Conservation (phyloP, 2,329 filamentous ascomycete species). For the Drechslerella coelobrocha region DNA sequence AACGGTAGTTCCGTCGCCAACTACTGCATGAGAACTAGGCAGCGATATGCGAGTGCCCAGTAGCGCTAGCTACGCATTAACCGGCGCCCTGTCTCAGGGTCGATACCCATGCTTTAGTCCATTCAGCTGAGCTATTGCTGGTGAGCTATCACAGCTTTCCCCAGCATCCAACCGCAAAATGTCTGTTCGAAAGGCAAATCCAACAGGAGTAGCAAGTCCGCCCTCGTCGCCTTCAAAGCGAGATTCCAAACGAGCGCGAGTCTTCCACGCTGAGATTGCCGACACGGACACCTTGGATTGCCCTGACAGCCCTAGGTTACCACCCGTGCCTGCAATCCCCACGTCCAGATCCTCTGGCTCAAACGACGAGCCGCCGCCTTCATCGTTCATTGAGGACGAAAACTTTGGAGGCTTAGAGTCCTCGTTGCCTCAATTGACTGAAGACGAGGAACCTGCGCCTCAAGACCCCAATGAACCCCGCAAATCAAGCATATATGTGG, state of each 20-base stretch:
- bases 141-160: background rate
- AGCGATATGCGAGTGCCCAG: too few relatives aligned
- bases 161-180: background rate
- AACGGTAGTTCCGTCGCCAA: too few relatives aligned
- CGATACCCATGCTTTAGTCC: constrained; percentile 7
- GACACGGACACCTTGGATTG: background rate
- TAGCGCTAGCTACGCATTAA: background rate
- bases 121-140: constrained; percentile 4
- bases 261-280: constrained; percentile 14
- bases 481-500: constrained; percentile 72
- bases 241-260: constrained; percentile 34
- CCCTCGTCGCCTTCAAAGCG: constrained; percentile 43
- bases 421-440: constrained; percentile 39
- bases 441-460: constrained; percentile 23
- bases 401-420: constrained; percentile 38
- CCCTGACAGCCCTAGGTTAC: background rate
- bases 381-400: constrained; percentile 24
- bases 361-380: constrained; percentile 40
- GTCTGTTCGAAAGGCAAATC: constrained; percentile 43
- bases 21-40: too few relatives aligned
- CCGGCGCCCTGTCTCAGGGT: background rate
- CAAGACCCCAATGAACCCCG: constrained; percentile 34
- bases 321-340: background rate
- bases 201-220: constrained; percentile 34
- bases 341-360: constrained; percentile 9